Base-by-base conservation (phyloP, 2,329 filamentous ascomycete species). In the Ophiostoma novo-ulmi region DNA sequence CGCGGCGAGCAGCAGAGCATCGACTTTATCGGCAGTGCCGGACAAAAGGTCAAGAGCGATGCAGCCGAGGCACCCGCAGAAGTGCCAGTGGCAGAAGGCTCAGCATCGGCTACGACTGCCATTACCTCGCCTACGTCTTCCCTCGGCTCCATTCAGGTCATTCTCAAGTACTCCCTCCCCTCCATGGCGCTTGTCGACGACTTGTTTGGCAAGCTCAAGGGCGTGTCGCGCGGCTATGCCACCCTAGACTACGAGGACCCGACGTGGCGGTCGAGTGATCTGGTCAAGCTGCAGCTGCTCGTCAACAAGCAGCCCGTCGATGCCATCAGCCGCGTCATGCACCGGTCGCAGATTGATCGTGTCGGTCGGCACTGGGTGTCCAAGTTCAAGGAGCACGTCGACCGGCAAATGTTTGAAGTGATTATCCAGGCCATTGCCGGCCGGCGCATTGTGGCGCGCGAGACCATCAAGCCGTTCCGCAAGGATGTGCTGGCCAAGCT, bases 231-330 rank as follows among this genome's bases (percentile, higher is more conserved):
- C 79, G 95, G 95, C 13, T 99, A 99, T 76, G 95, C 95, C 0
- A 95, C 91, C 48, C 86, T 99, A 5, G 95, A 99, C 79, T 99
- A 99, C 78, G 95, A 99, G 81, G 95, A 99, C 76, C 91, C 93
- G 0, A 94, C 92, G 0, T 99, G 93, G 87, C 88, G 90, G 31
- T 82, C 87, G 72, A 92, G 91, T 76, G 88, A 89, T 73, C 88
- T 99, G 58, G 88, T 92, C 73, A 98, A 97, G 80, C 85, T 99
- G 48, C 93, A 97, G 78, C 84, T 99, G 2, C 86, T 98, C 8
- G 94, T 99, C 73, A 99, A 99, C 80, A 96, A 95, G 79, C 85
- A 87, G 36, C 91, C 95, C 0, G 95, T 99, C 1, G 95, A 99
- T 80, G 95, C 95, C 13, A 93, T 99, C 22, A 89, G 92, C n/a